These are phyloP conservation scores for Nidula niveotomentosa DNA, from an alignment of 1,284 basidiomycete genomes.

Conservation along the genomic window DNA sequence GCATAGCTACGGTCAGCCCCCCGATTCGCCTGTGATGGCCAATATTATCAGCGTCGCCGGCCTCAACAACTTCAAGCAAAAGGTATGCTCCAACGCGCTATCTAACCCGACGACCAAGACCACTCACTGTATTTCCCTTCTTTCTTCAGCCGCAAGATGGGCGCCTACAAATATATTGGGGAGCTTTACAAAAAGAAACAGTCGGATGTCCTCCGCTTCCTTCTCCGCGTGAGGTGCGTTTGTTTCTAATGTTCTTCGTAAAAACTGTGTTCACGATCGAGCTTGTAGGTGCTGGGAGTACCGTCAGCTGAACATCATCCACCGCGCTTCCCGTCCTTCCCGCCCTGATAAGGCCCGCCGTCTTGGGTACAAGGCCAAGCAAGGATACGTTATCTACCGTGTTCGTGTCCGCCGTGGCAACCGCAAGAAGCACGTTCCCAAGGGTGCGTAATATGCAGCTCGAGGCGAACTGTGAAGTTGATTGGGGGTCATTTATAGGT, in stretches of 20 bases:
- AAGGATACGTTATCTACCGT: slow-evolving; percentile 98
- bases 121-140: slow-evolving; percentile 9
- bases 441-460: slow-evolving; percentile 57
- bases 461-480: not conserved
- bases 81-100: slow-evolving; percentile 23
- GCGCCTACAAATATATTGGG: slow-evolving; percentile 96
- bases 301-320: slow-evolving; percentile 97
- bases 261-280: not conserved
- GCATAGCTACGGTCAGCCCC: slow-evolving; percentile 26
- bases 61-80: slow-evolving; percentile 32
- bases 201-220: slow-evolving; percentile 97
- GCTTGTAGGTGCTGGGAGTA: slow-evolving; percentile 93
- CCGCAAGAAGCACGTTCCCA: slow-evolving; percentile 98
- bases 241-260: not conserved
- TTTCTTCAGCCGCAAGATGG: slow-evolving; percentile 53
- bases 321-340: slow-evolving; percentile 96
- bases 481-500: slow-evolving; percentile 42
- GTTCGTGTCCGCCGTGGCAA: slow-evolving; percentile 98
- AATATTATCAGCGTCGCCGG: slow-evolving; percentile 23
- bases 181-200: slow-evolving; percentile 97
- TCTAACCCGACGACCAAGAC: not conserved
- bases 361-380: slow-evolving; percentile 99
- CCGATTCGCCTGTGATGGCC: slow-evolving; percentile 11
- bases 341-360: slow-evolving; percentile 99
- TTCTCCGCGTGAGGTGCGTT: slow-evolving; percentile 90